These are phyloP conservation scores for Corylus avellana DNA, from an alignment of 306 rosid genomes.

Conservation along the genomic window DNA sequence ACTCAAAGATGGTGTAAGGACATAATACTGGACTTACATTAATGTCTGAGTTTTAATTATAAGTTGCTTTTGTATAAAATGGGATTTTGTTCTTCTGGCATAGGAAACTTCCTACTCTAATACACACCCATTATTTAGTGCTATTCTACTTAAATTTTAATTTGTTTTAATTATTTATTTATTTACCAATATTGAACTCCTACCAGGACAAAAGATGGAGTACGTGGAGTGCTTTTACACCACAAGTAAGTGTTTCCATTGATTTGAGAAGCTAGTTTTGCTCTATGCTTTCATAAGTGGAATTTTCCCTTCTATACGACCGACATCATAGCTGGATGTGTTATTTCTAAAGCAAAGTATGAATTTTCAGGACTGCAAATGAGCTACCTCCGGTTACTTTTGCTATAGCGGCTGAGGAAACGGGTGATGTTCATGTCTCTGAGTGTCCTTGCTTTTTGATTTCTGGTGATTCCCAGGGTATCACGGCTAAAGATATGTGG, in stretches of 20 bases:
- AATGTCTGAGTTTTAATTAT: neutral
- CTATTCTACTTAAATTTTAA: neutral
- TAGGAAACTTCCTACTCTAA: neutral
- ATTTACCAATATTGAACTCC: neutral
- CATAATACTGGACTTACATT: neutral
- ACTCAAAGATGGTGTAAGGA: conserved; percentile 72
- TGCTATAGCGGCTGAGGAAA: conserved; percentile 87
- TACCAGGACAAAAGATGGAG: conserved; percentile 70
- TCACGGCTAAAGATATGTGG: conserved; percentile 91
- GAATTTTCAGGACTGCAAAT: conserved; percentile 57
- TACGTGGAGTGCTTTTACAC: conserved; percentile 78
- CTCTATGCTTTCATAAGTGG: conserved; percentile 15
- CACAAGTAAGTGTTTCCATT: conserved; percentile 61
- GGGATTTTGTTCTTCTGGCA: neutral
- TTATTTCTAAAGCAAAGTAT: neutral
- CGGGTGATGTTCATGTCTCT: conserved; percentile 65
- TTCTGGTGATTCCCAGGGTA: conserved; percentile 66
- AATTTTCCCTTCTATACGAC: neutral
- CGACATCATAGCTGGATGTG: neutral
- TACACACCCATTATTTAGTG: neutral
- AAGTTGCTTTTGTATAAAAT: neutral
- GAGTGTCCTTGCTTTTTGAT: conserved; percentile 82
- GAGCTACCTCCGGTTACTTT: conserved; percentile 72
- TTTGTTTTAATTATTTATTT: neutral
- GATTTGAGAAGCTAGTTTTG: neutral